Evolutionary conservation across 108 stramenopile genomes (phyloP).

Genomic region (Schizochytrium sp.): DNA sequence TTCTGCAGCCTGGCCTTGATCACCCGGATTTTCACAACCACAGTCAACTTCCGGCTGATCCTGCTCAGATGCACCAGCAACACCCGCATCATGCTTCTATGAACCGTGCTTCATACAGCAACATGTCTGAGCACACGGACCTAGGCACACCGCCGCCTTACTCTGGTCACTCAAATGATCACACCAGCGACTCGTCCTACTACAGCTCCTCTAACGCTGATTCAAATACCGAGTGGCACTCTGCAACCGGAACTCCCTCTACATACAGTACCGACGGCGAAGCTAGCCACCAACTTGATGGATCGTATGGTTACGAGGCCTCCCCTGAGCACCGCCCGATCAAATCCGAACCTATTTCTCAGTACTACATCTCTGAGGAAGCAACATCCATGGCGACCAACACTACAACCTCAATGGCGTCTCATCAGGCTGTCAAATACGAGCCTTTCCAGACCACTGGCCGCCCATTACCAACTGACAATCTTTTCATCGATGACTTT

Average conservation of each 20-base stretch:
- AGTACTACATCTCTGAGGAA: not conserved
- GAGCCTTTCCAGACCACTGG: not conserved
- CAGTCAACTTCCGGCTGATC: too few species aligned
- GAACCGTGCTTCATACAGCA: too few species aligned
- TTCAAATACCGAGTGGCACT: too few species aligned
- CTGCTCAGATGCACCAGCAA: too few species aligned
- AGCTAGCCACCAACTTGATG: constrained; percentile 7
- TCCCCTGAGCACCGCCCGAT: not conserved
- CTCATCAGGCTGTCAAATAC: not conserved
- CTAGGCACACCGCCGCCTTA: too few species aligned
- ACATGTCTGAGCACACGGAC: too few species aligned
- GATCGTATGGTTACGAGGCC: not conserved
- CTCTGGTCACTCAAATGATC: not conserved
- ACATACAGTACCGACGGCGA: constrained; percentile 22
- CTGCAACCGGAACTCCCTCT: not conserved
- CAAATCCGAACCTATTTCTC: not conserved
- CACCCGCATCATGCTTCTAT: too few species aligned
- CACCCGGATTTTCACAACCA: too few species aligned
- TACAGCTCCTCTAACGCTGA: not conserved
- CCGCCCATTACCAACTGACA: not conserved
- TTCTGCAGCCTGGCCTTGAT: too few species aligned
- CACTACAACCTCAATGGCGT: not conserved
- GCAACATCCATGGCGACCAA: not conserved
- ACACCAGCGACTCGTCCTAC: not conserved
- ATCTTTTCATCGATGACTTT: not conserved